A percentile compares a stretch with the other conserved stretches of the same genome.
Evolutionary conservation across 2,329 filamentous ascomycete species (phyloP).

Genomic region (Cadophora malorum): DNA sequence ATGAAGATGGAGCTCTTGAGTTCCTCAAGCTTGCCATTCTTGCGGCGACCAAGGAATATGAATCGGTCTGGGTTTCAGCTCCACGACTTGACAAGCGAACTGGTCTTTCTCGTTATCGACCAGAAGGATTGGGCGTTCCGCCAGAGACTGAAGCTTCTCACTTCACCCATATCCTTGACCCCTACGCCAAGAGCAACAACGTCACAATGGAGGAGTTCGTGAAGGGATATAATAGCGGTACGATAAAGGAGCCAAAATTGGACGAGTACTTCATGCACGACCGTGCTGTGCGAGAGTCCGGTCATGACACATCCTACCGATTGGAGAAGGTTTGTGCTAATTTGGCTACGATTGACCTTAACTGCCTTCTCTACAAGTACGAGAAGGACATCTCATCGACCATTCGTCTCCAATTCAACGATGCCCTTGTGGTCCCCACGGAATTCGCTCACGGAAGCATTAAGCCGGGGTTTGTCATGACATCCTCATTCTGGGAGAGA

Average conservation of each 20-base stretch:
- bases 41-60: slow-evolving; percentile 84
- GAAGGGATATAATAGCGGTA: slow-evolving; percentile 80
- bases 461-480: slow-evolving; percentile 73
- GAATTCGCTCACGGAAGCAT: slow-evolving; percentile 79
- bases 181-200: slow-evolving; percentile 62
- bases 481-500: slow-evolving; percentile 88
- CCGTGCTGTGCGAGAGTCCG: slow-evolving; percentile 92
- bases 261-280: slow-evolving; percentile 98
- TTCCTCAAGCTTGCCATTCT: slow-evolving; percentile 82
- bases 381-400: slow-evolving; percentile 90
- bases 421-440: slow-evolving; percentile 79
- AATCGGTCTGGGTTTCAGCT: slow-evolving; percentile 43
- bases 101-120: slow-evolving; percentile 59
- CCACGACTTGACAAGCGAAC: slow-evolving; percentile 57
- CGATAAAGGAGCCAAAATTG: slow-evolving; percentile 82
- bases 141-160: slow-evolving; percentile 63
- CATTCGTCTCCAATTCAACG: slow-evolving; percentile 84
- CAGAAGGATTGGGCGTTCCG: slow-evolving; percentile 59
- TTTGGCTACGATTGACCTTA: slow-evolving; percentile 91
- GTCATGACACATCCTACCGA: slow-evolving; percentile 95
- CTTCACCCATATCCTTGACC: slow-evolving; percentile 53
- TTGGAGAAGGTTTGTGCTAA: slow-evolving; percentile 87
- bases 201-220: slow-evolving; percentile 88
- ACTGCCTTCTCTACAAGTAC: slow-evolving; percentile 95
- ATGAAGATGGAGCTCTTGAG: slow-evolving; percentile 66